A percentile compares a stretch with the other conserved stretches of the same genome.
phyloP scores from a whole-genome alignment of 495 filamentous ascomycete genomes.

The Aspergillus funiculosus region DNA sequence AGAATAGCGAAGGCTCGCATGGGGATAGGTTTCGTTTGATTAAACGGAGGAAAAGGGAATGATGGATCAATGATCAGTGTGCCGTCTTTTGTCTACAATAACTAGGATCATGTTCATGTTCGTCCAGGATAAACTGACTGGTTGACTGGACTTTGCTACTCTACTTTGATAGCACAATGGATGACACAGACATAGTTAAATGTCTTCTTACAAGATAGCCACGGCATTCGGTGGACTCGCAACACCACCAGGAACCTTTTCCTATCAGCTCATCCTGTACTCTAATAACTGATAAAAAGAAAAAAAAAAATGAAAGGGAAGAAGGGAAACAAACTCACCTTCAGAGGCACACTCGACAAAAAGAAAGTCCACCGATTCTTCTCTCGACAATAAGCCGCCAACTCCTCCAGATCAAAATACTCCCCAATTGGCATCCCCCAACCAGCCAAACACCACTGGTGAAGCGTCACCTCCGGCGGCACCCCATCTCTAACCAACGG shows the following conservation, averaged over 20 bases:
- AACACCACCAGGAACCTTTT: conserved; percentile 45
- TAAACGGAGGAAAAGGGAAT: too few species aligned
- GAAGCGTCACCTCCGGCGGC: conserved; percentile 28
- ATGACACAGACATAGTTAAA: neutral
- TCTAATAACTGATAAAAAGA: neutral
- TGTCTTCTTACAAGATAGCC: conserved; percentile 38
- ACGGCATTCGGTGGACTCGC: conserved; percentile 49
- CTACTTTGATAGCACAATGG: neutral
- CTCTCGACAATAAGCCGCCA: conserved; percentile 41
- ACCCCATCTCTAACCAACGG: conserved; percentile 10
- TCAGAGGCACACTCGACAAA: conserved; percentile 50
- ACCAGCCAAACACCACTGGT: conserved; percentile 49
- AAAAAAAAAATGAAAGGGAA: conserved; percentile 5
- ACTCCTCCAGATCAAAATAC: conserved; percentile 51
- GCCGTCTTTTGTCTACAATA: too few species aligned
- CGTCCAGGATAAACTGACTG: too few species aligned
- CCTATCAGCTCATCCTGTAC: neutral
- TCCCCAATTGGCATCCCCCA: conserved; percentile 58
- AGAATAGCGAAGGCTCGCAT: too few species aligned
- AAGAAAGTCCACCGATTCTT: conserved; percentile 46
- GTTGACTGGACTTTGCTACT: too few species aligned
- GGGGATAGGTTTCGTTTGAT: too few species aligned
- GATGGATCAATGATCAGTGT: too few species aligned
- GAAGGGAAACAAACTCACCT: conserved; percentile 29
- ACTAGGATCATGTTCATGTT: too few species aligned